Evolutionary conservation across 176 grass and related monocot genomes (phyloP), one percentile per base, ranked within the genome.

Genomic region (Eragrostis nindensis): DNA sequence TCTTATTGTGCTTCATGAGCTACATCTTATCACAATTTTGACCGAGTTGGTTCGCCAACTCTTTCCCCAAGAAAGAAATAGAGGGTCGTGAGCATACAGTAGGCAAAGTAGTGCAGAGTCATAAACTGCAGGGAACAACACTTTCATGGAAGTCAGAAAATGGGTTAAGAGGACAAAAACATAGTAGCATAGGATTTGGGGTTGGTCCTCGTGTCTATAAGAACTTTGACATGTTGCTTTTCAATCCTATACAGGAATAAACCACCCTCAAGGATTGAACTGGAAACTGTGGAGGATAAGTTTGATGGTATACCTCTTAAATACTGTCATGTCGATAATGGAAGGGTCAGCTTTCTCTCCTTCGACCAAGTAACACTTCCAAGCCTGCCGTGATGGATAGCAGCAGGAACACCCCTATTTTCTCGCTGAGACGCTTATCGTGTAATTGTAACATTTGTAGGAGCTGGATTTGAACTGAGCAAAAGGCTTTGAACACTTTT

Each of bases 241-340:
- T 15, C 73, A 62, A 80, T 74, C 39, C 12, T 21, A 2, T 75
- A 65, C 75, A 94, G 92, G 65, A 62, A 38, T 18, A 81, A 84
- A 41, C 86, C 92, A 8, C 86, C 89, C 6, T 87, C 81, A 48
- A 91, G 84, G 39, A 2, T 64, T 66, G 80, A 89, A 79, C 8
- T 87, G 40, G 89, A 89, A 87, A 67, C 27, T 19, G 41, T 89
- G 14, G 84, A 91, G 64, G 79, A 82, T 44, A 75, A 71, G n/a
- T 89, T 76, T 49, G 18, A 29, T 0, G 80, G 73, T 36, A 75
- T 91, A 43, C 86, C 86, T 73, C 74, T 94, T 12, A 94, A 85
- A 81, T 91, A 85, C 55, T 91, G 81, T 24, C 79, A 87, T 75
- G 89, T 89, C 59, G 77, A 89, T 60, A 80, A 89, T 80, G 86